phyloP scores from a whole-genome alignment of 1,284 basidiomycete genomes.

The Rhodotorula sp. region DNA sequence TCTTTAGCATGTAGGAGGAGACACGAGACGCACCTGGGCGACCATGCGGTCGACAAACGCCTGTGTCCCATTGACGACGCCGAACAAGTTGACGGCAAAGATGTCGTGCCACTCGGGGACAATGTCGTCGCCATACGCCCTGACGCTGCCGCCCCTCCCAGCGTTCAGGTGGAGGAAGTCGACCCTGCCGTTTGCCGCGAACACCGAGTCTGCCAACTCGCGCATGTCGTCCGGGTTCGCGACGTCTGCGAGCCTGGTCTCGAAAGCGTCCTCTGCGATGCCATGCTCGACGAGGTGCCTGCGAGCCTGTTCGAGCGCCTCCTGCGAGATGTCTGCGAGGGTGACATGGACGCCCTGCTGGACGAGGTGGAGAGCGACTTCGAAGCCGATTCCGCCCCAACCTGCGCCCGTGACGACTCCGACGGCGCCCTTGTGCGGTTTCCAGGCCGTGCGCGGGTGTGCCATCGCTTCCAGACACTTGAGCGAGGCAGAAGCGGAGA shows the following conservation, averaged over 20 bases:
- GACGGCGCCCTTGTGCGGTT: neutral
- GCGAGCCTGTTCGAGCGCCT: conserved; percentile 13
- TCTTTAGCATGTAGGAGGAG: too few species aligned
- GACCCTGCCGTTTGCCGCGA: conserved; percentile 29
- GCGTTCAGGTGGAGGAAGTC: conserved; percentile 44
- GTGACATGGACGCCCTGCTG: conserved; percentile 25
- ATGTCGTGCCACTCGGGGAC: conserved; percentile 34
- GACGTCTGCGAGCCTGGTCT: conserved; percentile 36
- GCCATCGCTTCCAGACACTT: neutral
- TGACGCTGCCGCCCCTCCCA: conserved; percentile 20
- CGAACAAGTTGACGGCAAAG: conserved; percentile 41
- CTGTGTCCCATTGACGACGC: conserved; percentile 42
- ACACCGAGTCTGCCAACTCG: conserved; percentile 30
- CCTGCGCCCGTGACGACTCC: conserved; percentile 41
- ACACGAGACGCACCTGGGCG: conserved; percentile 15
- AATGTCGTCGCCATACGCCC: conserved; percentile 28
- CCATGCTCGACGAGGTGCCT: conserved; percentile 8
- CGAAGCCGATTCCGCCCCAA: conserved; percentile 42
- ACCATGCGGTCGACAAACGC: conserved; percentile 42
- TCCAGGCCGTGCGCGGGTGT: neutral
- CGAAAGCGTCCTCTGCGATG: conserved; percentile 26
- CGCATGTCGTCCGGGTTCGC: conserved; percentile 22
- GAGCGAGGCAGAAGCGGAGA: neutral
- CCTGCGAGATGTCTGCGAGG: conserved; percentile 35
- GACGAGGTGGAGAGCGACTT: conserved; percentile 22